Evolutionary conservation across 192 early-diverging fungal species (phyloP), one percentile per base, ranked within the genome.

Genomic region (Coemansia sp.): DNA sequence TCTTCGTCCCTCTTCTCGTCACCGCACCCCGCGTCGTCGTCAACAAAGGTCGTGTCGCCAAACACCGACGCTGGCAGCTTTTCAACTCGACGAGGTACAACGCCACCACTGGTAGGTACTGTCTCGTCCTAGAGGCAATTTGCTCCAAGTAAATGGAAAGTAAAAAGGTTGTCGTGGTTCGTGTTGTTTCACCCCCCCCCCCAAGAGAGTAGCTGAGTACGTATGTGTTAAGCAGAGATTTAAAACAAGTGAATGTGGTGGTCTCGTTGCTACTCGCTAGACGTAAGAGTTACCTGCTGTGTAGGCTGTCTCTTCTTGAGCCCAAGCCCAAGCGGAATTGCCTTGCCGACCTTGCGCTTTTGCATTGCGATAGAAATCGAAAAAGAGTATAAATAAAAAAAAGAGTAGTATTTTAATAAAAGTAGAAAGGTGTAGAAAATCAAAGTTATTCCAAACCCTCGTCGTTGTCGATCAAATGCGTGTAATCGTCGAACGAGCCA

Each of bases 401-500:
- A 62, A 36, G 60, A 41, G 39, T 51, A 39, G 48, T 10, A 53
- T 23, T 41, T 58, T 11, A 25, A 21, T 32, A 23, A 36, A 12
- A 11, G 4, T 29, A 46, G 31, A 45, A 55, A 67, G n/a, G n/a
- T n/a, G n/a, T n/a, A 66, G 31, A 55, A 25, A 4, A 7, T 63
- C 0, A 17, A 64, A 46, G 62, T 64, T 68, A 78, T 17, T 74
- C 73, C 8, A 83, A 39, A 0, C 77, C 77, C 3, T 85, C 78
- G 58, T 77, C 67, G 38, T 72, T 74, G 37, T 85, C 78, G 46
- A 85, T 77, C 41, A 85, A 62, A 25, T 76, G 72, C 2, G 87
- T 89, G 77, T 91, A 91, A 57, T 91, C 90, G 60, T 91, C 90
- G 70, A 86, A 86, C n/a, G 88, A 87, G 23, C 84, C 90, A 71